Evolutionary conservation across 192 early-diverging fungal species (phyloP), one percentile per base, ranked within the genome.

Genomic region (Chytriomyces sp.): DNA sequence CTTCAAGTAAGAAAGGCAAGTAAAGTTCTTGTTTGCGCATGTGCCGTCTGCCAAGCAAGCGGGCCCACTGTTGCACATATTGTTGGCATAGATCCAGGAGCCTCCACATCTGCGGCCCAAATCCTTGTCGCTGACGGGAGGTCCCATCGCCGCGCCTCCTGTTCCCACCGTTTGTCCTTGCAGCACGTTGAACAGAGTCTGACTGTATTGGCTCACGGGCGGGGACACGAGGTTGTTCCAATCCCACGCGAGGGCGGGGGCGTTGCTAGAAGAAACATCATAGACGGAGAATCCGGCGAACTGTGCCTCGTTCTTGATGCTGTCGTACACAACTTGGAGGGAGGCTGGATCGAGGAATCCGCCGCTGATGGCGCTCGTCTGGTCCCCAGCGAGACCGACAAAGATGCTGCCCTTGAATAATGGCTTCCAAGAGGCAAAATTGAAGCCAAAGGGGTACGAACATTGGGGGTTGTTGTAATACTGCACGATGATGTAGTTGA

Each of bases 391-490:
- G 12, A 64, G 62, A 7, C 62, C 62, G 10, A 64, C 41, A 28
- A 61, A 28, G 25, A 64, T 17, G 7, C 5, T 25, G 25, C 62
- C 62, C 17, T 4, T 38, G 41, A 30, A 64, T 6, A 64, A 22
- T 28, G 39, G 4, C 41, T 64, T 64, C 62, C 62, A 64, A 4
- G 62, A 7, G 39, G 4, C 26, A 26, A 64, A 64, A 26, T 64
- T 64, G 41, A 64, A 64, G 10, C 62, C 62, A 41, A 64, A 64
- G n/a, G 62, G 62, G 30, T 64, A 64, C 10, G 62, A 64, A 40
- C 62, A 64, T 5, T 5, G 10, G 62, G 62, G 62, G 30, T 64
- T 64, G 39, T 64, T 64, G 62, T 64, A 64, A 26, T 28, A 40
- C 36, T 64, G 62, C 28, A 64, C 44, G 2, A 64, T 64, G 39